Base-by-base conservation (phyloP, 345 rosid species). In the Populus deltoides region DNA sequence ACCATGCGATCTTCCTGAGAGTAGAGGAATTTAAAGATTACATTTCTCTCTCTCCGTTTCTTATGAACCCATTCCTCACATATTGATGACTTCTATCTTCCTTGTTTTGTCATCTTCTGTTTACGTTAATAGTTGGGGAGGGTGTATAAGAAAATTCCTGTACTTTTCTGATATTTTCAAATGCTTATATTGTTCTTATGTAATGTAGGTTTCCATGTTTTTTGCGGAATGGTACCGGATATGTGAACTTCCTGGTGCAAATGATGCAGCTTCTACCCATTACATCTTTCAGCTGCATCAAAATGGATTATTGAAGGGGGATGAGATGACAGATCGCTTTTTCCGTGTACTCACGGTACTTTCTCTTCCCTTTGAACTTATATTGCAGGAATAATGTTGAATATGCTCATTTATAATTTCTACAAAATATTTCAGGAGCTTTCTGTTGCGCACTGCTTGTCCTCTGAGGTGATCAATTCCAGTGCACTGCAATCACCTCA, bases 301-400 rank as follows among this genome's bases (percentile, higher is more conserved):
- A 77, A 88, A 80, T 80, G 98, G 97, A 80, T 82, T 96, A 68
- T 89, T 96, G 71, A 91, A 91, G 81, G 97, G 97, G 73, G 97
- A 93, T 85, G 97, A 92, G 70, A 86, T 89, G 83, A 91, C 94
- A 17, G 91, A 93, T 71, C 91, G 94, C 55, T 91, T 96, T 87
- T 89, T 93, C 89, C 91, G 91, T 63, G 82, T 83, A 38, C 92
- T 96, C 47, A 91, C 83, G 87, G 98, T 96, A 78, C 77, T 67
- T 33, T 72, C 25, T 73, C 16, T 65, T 45, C 33, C 41, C 68
- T 43, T 68, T 57, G 63, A 69, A 16, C 2, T 12, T 33, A 18
- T 22, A 45, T 70, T 63, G 76, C 20, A 17, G 12, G 38, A 39
- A 51, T 29, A 27, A 31, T 72, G 8, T 41, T 39, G 6, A 33